Base-by-base conservation (phyloP, 768 basidiomycete genomes). In the Xanthoconium stramineum region DNA sequence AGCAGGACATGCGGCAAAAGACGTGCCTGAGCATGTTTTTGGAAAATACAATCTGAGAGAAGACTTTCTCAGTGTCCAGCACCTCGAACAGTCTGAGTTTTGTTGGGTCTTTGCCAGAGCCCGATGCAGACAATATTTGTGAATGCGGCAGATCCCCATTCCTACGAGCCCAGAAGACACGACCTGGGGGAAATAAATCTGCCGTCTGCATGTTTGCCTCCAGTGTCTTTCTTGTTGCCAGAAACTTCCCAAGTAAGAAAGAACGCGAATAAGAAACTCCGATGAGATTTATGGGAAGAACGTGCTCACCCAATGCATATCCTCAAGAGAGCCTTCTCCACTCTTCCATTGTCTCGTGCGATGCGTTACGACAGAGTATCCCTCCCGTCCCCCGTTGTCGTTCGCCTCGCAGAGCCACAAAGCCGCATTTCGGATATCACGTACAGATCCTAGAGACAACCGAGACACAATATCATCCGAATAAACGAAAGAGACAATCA, bases 381-480 rank as follows among this genome's bases (percentile, higher is more conserved):
- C 75, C 29, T 74, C 69, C 42, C 71, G 69, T 28, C 71, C 71
- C 35, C 69, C 72, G 20, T 71, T 70, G 56, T 74, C 72, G 43
- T 87, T 81, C 3, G 84, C 88, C 49, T 89, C 84, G 62, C 88
- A 90, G n/a, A 94, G 73, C 89, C 89, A 91, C 61, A 83, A 75
- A 3, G 87, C 84, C 1, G 86, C 88, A 45, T 88, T 83, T 43
- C 80, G 82, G 19, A 93, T 77, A 66, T 94, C 89, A 14, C 85
- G 81, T 20, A 92, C 81, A 37, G 88, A 83, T 10, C 90, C 90
- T 3, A 93, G 74, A 1, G 89, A 91, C 3, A 94, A 75, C 30
- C 91, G 79, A 3, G 89, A 83, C 24, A 94, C 87, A 56, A 91
- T 78, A 60, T 94, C 91, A 67, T 90, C 85, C 10, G 90, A 91